Base-by-base conservation (phyloP, 768 basidiomycete species). In the Rhizopogon vinicolor region DNA sequence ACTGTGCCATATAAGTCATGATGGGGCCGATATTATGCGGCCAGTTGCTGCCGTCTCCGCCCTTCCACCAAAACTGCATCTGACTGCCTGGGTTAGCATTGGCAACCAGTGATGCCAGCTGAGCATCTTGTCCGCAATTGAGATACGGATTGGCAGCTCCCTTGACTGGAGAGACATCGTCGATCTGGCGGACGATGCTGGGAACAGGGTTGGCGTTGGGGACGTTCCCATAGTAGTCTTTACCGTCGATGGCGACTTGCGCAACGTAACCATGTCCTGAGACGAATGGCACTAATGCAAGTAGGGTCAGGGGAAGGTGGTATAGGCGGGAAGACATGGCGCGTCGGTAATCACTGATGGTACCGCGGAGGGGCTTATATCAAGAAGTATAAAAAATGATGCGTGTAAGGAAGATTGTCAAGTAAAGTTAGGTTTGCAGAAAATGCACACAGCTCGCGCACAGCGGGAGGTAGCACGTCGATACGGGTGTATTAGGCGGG, bases 1-100 rank as follows among this genome's bases (percentile, higher is more conserved):
- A 91, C 29, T 74, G 70, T 2, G 87, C 78, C 79, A 91, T 78
- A 65, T 91, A 91, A 37, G 86, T 89, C 70, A 90, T 72, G 72
- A 88, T 72, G 8, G 87, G 88, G 3, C 87, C 88, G 14, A 72
- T 82, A 55, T 86, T 72, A 61, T 88, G 81, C 1, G 74, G 75
- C 82, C 78, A 81, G 46, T 72, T 62, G 65, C 70, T 61, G 44
- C 65, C 69, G 62, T 73, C 68, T 2, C 76, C 81, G 46, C 73
- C 82, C 16, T 61, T 59, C 87, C 87, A 89, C 57, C 75, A 67
- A 60, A 89, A 80, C 7, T 73, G 69, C 12, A 89, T 54, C 1
- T 58, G 56, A 65, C 81, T 82, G 7, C 85, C 86, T 1, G 87
- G 83, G 54, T 82, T 83, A 18, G 80, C 86, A 43, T 76, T 61